These are phyloP conservation scores for Argentina anserina DNA, from an alignment of 306 rosid genomes.

Conservation along the genomic window DNA sequence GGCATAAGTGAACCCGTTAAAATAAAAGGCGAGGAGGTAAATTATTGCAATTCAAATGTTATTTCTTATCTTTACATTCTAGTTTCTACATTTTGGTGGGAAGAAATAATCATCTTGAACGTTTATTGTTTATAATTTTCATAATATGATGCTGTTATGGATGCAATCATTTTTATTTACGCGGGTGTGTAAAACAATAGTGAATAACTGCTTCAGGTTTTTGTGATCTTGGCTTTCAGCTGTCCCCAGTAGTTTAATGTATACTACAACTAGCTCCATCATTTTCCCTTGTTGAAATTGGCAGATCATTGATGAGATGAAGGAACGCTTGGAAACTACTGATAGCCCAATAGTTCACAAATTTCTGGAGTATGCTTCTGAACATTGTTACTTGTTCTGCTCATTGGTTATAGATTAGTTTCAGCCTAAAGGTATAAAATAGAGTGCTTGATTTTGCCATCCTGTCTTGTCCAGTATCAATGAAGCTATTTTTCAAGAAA, in stretches of 20 bases:
- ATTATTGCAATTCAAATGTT: conserved; percentile 19
- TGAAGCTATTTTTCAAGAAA: conserved; percentile 79
- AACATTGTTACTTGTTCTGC: conserved; percentile 7
- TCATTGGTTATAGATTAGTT: not conserved
- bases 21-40: conserved; percentile 78
- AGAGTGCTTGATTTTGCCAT: conserved; percentile 16
- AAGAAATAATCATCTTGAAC: not conserved
- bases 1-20: conserved; percentile 65
- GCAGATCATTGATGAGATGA: conserved; percentile 80
- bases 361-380: conserved; percentile 70
- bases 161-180: not conserved
- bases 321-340: conserved; percentile 70
- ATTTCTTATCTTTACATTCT: conserved; percentile 5
- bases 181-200: not conserved
- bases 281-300: conserved; percentile 34
- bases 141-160: not conserved
- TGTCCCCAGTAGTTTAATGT: not conserved
- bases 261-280: conserved; percentile 8
- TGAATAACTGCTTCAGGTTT: not conserved
- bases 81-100: not conserved
- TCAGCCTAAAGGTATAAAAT: not conserved
- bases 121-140: not conserved
- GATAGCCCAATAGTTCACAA: conserved; percentile 70
- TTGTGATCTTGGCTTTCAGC: not conserved
- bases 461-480: conserved; percentile 60